Evolutionary conservation across 2,329 filamentous ascomycete species (phyloP), one percentile per base, ranked within the genome.

Genomic region (Zymoseptoria pseudotritici): DNA sequence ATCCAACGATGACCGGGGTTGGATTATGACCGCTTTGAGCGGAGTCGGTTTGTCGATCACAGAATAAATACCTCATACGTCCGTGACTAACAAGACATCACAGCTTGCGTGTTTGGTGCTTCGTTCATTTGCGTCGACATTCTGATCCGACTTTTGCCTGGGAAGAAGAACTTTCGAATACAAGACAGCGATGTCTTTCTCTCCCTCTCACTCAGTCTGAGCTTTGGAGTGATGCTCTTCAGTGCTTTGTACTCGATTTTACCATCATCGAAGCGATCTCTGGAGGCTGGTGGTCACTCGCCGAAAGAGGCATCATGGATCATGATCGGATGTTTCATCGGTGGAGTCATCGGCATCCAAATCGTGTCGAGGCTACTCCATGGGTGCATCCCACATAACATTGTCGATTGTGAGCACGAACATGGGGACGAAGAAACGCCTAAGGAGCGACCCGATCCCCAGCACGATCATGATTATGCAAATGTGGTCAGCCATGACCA

Each of bases 181-280:
- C 86, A 95, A 71, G 89, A 96, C 63, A 97, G 90, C 76, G 93
- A 90, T 77, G 80, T 80, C 21, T 99, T 99, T 72, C 81, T 97
- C 4, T 92, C 92, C 0, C 86, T 86, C 21, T 97, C 93, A 0
- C 77, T 97, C 62, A 96, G 92, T 75, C 77, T 99, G 65, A 97
- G 91, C 73, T 96, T 96, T 67, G 93, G 94, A 51, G 92, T 97
- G 53, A 96, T 99, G 91, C 92, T 96, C 75, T 65, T 46, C 13
- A 17, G 13, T 17, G 13, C 36, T 7, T n/a, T 46, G 13, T 46
- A 46, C 17, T 46, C 36, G 13, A 46, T 46, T 2, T 82, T 97
- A 7, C 93, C 93, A 9, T 91, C 90, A 20, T 86, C 93, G 2
- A 91, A 88, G 70, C 80, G 80, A 49, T 96, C 96, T 70, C 81